Evolutionary conservation across 345 rosid species (phyloP).

Genomic region (Firmiana major): DNA sequence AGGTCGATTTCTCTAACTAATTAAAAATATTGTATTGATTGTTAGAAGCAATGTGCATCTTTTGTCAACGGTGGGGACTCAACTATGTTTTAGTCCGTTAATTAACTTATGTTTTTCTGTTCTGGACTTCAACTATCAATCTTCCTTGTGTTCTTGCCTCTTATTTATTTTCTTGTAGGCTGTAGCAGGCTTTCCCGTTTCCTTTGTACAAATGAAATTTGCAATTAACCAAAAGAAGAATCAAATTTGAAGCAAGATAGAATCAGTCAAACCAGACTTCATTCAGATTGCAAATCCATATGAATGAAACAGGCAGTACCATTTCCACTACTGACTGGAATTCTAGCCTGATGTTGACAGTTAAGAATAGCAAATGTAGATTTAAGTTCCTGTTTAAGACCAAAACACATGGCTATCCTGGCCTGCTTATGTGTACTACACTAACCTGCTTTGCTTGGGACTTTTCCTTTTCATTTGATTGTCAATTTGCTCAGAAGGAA

Average conservation of each 20-base stretch:
- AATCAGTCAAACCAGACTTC: neutral
- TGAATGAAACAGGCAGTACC: neutral
- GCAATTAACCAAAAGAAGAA: neutral
- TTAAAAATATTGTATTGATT: too few relatives aligned
- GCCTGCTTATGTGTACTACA: neutral
- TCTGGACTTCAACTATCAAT: too few relatives aligned
- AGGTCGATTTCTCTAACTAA: too few relatives aligned
- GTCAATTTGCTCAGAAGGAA: neutral
- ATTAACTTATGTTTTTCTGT: too few relatives aligned
- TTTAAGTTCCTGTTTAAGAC: too few relatives aligned
- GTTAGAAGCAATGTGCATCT: too few relatives aligned
- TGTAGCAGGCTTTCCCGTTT: neutral
- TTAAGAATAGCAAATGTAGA: neutral
- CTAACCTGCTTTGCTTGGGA: neutral
- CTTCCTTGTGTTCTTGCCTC: too few relatives aligned
- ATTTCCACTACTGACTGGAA: neutral
- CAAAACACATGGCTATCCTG: too few relatives aligned
- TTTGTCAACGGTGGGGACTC: too few relatives aligned
- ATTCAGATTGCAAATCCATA: neutral
- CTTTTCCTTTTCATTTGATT: neutral
- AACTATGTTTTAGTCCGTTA: too few relatives aligned
- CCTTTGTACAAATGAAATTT: neutral
- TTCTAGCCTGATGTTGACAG: neutral
- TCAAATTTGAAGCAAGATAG: neutral
- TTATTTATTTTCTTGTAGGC: neutral